Percentiles rank a stretch among this genome's conserved stretches.
Evolutionary conservation across 805 yeast genomes (phyloP).

Genomic region (Torulaspora maleeae): DNA sequence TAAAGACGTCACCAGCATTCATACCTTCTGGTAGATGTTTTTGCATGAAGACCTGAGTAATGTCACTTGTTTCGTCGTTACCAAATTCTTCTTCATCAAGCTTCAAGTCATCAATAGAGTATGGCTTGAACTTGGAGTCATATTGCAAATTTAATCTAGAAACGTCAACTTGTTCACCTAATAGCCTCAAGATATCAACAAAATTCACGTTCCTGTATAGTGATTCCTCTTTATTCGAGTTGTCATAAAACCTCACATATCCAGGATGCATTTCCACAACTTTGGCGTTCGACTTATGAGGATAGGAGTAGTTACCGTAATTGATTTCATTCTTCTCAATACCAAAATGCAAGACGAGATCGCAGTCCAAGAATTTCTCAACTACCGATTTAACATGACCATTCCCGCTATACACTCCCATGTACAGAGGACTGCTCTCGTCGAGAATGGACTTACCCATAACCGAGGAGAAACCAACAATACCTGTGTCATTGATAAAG

Average conservation of each 20-base stretch:
- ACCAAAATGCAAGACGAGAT: constrained; percentile 69
- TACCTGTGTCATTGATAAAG: constrained; percentile 42
- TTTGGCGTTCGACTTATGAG: constrained; percentile 39
- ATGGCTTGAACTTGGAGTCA: constrained; percentile 20
- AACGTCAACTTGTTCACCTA: constrained; percentile 39
- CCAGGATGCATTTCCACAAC: constrained; percentile 50
- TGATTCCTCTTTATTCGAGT: constrained; percentile 18
- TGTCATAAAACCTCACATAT: constrained; percentile 45
- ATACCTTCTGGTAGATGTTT: constrained; percentile 42
- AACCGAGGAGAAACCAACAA: constrained; percentile 55
- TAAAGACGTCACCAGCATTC: constrained; percentile 61
- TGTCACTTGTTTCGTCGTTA: constrained; percentile 23
- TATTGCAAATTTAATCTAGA: constrained; percentile 23
- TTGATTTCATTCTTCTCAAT: constrained; percentile 62
- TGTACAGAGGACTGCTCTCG: constrained; percentile 59
- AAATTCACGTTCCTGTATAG: constrained; percentile 44
- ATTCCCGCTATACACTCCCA: constrained; percentile 70
- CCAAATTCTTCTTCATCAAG: constrained; percentile 6
- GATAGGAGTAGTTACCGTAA: constrained; percentile 58
- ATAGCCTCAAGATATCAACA: constrained; percentile 44
- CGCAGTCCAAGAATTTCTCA: constrained; percentile 50
- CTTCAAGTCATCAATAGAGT: constrained; percentile 24
- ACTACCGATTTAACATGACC: constrained; percentile 47
- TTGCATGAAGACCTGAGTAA: constrained; percentile 47
- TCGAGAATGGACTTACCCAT: constrained; percentile 72